A percentile compares a stretch with the other conserved stretches of the same genome.
Conservation (phyloP, 192 early-diverging fungal species). For the Backusella tarrabulga region DNA sequence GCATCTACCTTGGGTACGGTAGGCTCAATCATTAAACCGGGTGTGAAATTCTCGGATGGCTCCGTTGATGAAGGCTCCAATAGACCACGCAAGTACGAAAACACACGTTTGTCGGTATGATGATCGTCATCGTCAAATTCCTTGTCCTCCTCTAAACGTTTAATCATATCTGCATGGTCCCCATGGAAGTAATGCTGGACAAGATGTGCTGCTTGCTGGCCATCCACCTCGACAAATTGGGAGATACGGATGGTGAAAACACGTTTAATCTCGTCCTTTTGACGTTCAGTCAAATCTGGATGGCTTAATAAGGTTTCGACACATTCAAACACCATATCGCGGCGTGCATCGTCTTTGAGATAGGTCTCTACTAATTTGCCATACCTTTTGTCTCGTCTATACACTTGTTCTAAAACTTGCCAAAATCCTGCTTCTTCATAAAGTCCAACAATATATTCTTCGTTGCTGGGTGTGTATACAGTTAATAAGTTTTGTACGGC, state of each 20-base stretch:
- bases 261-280: conserved; percentile 46
- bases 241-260: conserved; percentile 49
- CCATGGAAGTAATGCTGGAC: conserved; percentile 49
- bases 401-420: conserved; percentile 54
- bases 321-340: conserved; percentile 48
- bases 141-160: conserved; percentile 38
- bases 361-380: conserved; percentile 53
- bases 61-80: conserved; percentile 37
- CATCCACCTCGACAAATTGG: conserved; percentile 61
- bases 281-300: conserved; percentile 38
- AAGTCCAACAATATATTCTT: conserved; percentile 44
- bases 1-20: conserved; percentile 11
- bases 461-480: conserved; percentile 53
- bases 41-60: neutral
- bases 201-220: conserved; percentile 51
- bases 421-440: conserved; percentile 59
- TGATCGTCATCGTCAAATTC: conserved; percentile 36
- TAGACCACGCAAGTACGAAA: conserved; percentile 55
- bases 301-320: conserved; percentile 45
- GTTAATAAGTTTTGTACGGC: conserved; percentile 54
- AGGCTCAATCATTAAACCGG: neutral
- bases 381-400: conserved; percentile 54
- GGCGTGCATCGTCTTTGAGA: conserved; percentile 51
- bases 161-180: conserved; percentile 51
- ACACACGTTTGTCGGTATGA: conserved; percentile 42